phyloP scores from a whole-genome alignment of 495 filamentous ascomycete species.

The Parmelia sp. region DNA sequence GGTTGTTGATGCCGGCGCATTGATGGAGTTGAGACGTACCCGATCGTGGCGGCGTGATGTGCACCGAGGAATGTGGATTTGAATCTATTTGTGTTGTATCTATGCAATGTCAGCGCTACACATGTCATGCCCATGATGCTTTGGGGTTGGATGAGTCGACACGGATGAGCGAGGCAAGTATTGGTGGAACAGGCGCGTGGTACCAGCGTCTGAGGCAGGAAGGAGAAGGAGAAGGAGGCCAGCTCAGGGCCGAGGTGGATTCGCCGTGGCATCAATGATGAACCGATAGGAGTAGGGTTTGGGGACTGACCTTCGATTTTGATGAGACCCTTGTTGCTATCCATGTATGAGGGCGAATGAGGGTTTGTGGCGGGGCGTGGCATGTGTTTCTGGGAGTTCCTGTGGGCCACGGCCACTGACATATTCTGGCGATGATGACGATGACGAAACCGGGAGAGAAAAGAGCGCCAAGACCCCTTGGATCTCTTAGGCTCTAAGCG shows the following conservation, averaged over 20 bases:
- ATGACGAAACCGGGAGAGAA: constrained; percentile 21
- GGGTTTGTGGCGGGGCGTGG: constrained; percentile 13
- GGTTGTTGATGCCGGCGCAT: background rate
- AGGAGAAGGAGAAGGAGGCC: background rate
- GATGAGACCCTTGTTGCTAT: constrained; percentile 43
- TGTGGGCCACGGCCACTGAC: constrained; percentile 21
- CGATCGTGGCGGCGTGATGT: constrained; percentile 27
- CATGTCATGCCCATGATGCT: constrained; percentile 16
- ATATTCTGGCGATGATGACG: constrained; percentile 23
- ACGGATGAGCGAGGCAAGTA: constrained; percentile 7
- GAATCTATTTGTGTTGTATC: constrained; percentile 24
- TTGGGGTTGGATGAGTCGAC: constrained; percentile 3
- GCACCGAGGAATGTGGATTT: constrained; percentile 19
- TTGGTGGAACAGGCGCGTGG: constrained; percentile 6
- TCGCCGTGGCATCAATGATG: no score
- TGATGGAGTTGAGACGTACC: constrained; percentile 22
- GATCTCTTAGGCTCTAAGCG: background rate
- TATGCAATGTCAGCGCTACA: constrained; percentile 19
- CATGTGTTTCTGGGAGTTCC: constrained; percentile 18
- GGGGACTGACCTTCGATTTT: constrained; percentile 44
- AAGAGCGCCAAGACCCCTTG: background rate
- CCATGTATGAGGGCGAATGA: constrained; percentile 44
- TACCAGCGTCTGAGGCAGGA: constrained; percentile 7
- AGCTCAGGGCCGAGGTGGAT: background rate
- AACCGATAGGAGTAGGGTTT: no score